Evolutionary conservation across 495 filamentous ascomycete species (phyloP).

Genomic region (Amorphotheca resinae): DNA sequence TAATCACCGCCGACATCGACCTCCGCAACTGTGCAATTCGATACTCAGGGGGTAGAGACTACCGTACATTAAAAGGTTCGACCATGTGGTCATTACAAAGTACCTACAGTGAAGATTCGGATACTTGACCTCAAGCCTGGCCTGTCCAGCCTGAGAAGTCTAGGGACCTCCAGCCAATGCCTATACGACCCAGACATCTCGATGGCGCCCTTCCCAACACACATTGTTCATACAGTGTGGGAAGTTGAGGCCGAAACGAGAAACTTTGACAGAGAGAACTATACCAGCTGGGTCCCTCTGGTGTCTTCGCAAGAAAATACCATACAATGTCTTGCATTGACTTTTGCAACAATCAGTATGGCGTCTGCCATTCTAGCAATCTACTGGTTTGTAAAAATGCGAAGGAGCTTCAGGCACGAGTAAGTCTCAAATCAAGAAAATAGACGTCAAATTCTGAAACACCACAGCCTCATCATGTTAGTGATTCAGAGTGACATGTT

Average conservation of each 20-base stretch:
- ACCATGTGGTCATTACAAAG: conserved; percentile 8
- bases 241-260: conserved; percentile 1
- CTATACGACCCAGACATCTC: background rate
- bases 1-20: too few relatives aligned
- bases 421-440: conserved; percentile 25
- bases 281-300: background rate
- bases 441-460: conserved; percentile 15
- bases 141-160: background rate
- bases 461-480: conserved; percentile 51
- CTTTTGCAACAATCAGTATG: conserved; percentile 38
- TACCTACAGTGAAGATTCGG: conserved; percentile 1
- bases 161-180: background rate
- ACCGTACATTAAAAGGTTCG: background rate
- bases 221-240: background rate
- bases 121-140: conserved; percentile 1
- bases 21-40: too few relatives aligned
- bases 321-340: conserved; percentile 20
- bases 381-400: conserved; percentile 68
- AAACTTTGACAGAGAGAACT: conserved; percentile 2
- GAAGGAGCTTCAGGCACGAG: conserved; percentile 61
- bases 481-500: conserved; percentile 57
- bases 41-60: too few relatives aligned
- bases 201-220: conserved; percentile 7
- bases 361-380: conserved; percentile 36
- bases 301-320: conserved; percentile 7